Evolutionary conservation across 352 stramenopile genomes (phyloP).

Genomic region (Globisporangium canariense): DNA sequence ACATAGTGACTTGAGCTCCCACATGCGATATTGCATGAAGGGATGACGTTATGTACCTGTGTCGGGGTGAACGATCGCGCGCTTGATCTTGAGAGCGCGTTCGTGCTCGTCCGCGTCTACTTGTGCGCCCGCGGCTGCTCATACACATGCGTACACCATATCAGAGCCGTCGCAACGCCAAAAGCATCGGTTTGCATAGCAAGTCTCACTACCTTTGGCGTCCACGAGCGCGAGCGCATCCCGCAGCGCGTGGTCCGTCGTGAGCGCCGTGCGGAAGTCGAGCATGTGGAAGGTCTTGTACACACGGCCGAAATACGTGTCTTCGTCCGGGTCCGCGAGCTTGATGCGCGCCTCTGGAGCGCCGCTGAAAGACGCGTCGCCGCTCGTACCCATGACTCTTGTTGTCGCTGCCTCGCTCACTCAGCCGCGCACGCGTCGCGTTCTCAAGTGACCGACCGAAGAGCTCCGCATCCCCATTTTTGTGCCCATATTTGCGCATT

Average conservation of each 20-base stretch:
- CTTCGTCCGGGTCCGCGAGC: slow-evolving; percentile 68
- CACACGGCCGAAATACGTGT: slow-evolving; percentile 73
- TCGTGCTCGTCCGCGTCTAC: slow-evolving; percentile 39
- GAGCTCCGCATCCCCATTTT: background rate
- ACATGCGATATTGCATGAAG: background rate
- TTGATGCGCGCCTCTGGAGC: slow-evolving; percentile 37
- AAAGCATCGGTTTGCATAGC: no score
- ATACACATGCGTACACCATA: background rate
- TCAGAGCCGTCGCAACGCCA: background rate
- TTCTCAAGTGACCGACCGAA: background rate
- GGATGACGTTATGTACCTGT: slow-evolving; percentile 26
- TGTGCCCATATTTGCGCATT: background rate
- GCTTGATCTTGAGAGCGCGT: slow-evolving; percentile 62
- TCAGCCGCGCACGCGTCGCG: background rate
- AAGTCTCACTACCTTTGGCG: slow-evolving; percentile 22
- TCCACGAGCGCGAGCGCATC: slow-evolving; percentile 43
- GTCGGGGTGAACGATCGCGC: slow-evolving; percentile 74
- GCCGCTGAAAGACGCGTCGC: slow-evolving; percentile 15
- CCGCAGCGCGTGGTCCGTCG: slow-evolving; percentile 41
- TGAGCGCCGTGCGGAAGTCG: slow-evolving; percentile 77
- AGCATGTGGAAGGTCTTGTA: slow-evolving; percentile 82
- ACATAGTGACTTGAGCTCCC: background rate
- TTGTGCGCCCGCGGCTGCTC: slow-evolving; percentile 29
- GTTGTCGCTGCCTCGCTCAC: background rate
- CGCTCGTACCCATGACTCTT: slow-evolving; percentile 22